These are phyloP conservation scores for Vitis riparia DNA, from an alignment of 164 flowering plant genomes.

Conservation along the genomic window DNA sequence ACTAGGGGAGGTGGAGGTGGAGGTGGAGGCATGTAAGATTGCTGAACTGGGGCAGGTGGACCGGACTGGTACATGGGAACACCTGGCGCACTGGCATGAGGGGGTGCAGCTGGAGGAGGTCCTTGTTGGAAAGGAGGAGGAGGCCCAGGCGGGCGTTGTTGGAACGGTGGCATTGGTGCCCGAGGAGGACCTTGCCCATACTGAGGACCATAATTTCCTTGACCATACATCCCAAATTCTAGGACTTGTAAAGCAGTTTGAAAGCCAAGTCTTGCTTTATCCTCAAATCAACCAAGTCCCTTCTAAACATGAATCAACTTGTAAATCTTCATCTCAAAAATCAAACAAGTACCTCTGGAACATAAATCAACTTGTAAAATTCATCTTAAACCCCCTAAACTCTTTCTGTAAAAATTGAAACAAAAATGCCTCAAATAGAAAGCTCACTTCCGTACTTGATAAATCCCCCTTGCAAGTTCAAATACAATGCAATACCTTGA, in stretches of 20 bases:
- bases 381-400: too few species aligned
- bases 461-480: too few species aligned
- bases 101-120: constrained; percentile 11
- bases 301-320: too few species aligned
- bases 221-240: constrained; percentile 40
- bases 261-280: not conserved
- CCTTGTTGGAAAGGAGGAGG: constrained; percentile 31
- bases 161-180: constrained; percentile 22
- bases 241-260: not conserved
- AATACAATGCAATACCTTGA: too few species aligned
- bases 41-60: constrained; percentile 19
- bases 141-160: constrained; percentile 24
- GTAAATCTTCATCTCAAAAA: too few species aligned
- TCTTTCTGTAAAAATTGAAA: too few species aligned
- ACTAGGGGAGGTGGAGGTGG: constrained; percentile 7
- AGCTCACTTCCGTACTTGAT: too few species aligned
- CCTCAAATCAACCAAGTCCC: too few species aligned
- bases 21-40: constrained; percentile 25
- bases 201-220: constrained; percentile 47
- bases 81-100: constrained; percentile 19
- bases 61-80: constrained; percentile 22
- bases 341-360: too few species aligned
- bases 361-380: too few species aligned
- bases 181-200: constrained; percentile 37
- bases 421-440: too few species aligned